These are phyloP conservation scores for Lojkania enalia DNA, from an alignment of 2,329 filamentous ascomycete species.

Conservation along the genomic window DNA sequence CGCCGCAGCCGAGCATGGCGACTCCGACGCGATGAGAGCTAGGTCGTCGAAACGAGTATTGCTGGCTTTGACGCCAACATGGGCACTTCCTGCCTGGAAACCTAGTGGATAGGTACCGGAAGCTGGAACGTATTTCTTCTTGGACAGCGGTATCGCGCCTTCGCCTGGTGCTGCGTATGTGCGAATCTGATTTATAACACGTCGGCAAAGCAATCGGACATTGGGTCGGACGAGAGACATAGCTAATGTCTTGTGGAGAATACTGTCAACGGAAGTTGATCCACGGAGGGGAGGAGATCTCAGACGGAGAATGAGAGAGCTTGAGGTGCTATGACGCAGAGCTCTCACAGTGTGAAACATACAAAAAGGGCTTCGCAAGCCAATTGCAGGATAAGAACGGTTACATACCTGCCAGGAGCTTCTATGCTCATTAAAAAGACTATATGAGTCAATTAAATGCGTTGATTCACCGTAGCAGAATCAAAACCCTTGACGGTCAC, in stretches of 20 bases:
- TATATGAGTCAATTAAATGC: too few species aligned
- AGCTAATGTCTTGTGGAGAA: constrained; percentile 10
- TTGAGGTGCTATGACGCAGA: constrained; percentile 12
- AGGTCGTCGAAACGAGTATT: constrained; percentile 93
- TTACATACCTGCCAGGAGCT: neutral
- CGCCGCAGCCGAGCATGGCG: constrained; percentile 81
- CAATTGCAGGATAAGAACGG: neutral
- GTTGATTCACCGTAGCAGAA: too few species aligned
- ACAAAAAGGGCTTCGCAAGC: neutral
- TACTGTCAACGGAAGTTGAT: neutral
- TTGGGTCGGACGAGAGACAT: constrained; percentile 40
- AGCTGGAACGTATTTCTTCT: constrained; percentile 87
- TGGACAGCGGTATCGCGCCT: constrained; percentile 70
- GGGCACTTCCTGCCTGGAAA: constrained; percentile 82
- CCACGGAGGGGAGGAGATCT: neutral
- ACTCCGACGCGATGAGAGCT: constrained; percentile 83
- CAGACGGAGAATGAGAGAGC: neutral
- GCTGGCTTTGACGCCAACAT: constrained; percentile 90
- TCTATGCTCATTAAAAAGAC: too few species aligned
- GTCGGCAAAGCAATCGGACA: constrained; percentile 31
- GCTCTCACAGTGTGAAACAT: neutral
- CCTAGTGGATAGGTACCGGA: constrained; percentile 87
- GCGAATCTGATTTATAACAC: constrained; percentile 47
- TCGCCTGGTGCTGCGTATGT: constrained; percentile 63
- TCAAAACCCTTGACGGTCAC: too few species aligned